Evolutionary conservation across 2,329 filamentous ascomycete genomes (phyloP), one percentile per base, ranked within the genome.

Genomic region (Sphaerostilbella broomeana): DNA sequence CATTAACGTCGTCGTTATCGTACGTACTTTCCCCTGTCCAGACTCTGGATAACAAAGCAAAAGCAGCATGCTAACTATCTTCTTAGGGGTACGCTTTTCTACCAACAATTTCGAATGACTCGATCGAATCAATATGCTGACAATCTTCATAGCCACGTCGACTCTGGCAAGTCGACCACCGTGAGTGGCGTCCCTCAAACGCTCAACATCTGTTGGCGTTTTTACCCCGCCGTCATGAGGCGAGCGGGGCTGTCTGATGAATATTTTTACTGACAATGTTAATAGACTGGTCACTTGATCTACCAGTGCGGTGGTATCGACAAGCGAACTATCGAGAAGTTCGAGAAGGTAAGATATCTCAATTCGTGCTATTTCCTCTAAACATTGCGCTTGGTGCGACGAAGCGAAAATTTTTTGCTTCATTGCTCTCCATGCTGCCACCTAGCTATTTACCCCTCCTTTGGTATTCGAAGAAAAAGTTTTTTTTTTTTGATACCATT

Each of bases 231-330:
- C n/a, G n/a, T n/a, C n/a, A n/a, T n/a, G n/a, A n/a, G n/a, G n/a
- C n/a, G n/a, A n/a, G n/a, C n/a, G n/a, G n/a, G n/a, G n/a, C n/a
- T n/a, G n/a, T n/a, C n/a, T n/a, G n/a, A n/a, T n/a, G n/a, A n/a
- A n/a, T n/a, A n/a, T n/a, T n/a, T n/a, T n/a, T n/a, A n/a, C 53
- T 53, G 42, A 61, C 46, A 21, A 16, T 15, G 58, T 46, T 57
- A 48, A 61, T 58, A 69, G 68, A 84, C 72, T 61, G 80, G 82
- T 71, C 82, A 90, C 79, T 83, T 98, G 82, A 97, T 98, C 86
- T 97, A 97, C 88, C 90, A 98, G 85, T 97, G 92, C 80, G 92
- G 92, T 84, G 92, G 92, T 87, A 98, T 97, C 68, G 92, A 98
- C 86, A 88, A 90, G 81, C 90, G 92, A 88, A 97, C 90, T 73